A percentile compares a stretch with the other conserved stretches of the same genome.
phyloP scores from a whole-genome alignment of 495 filamentous ascomycete genomes.

The Aspergillus sclerotioniger region DNA sequence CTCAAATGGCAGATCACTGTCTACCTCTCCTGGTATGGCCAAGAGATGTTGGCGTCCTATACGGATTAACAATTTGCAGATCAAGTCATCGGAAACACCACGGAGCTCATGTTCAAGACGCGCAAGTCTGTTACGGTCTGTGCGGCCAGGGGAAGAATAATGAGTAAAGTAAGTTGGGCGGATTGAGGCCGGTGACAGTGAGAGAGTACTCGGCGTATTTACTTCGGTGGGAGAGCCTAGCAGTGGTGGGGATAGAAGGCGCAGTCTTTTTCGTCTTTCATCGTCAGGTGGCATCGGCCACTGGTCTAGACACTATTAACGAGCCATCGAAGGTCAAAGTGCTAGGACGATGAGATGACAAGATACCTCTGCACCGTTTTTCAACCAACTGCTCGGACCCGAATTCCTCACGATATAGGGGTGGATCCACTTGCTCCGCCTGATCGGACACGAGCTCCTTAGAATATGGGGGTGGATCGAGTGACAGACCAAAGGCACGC shows the following conservation, averaged over 20 bases:
- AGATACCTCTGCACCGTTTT: slow-evolving; percentile 23
- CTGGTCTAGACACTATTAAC: slow-evolving; percentile 20
- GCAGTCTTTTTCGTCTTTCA: slow-evolving; percentile 20
- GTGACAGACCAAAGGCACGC: slow-evolving; percentile 19
- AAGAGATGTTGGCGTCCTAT: slow-evolving; percentile 20
- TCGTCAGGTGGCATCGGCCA: slow-evolving; percentile 13
- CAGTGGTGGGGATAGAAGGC: slow-evolving; percentile 16
- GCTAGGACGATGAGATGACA: slow-evolving; percentile 14
- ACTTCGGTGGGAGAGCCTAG: slow-evolving; percentile 21
- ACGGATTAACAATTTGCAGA: slow-evolving; percentile 19
- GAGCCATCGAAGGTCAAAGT: slow-evolving; percentile 19
- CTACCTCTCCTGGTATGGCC: slow-evolving; percentile 17
- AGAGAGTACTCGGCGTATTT: slow-evolving; percentile 21
- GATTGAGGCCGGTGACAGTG: slow-evolving; percentile 19
- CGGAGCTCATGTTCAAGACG: slow-evolving; percentile 18
- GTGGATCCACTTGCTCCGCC: slow-evolving; percentile 16
- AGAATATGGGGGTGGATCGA: slow-evolving; percentile 22
- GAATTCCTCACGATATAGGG: slow-evolving; percentile 12
- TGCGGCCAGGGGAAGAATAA: slow-evolving; percentile 13
- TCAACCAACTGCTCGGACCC: slow-evolving; percentile 12
- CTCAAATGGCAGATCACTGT: slow-evolving; percentile 10
- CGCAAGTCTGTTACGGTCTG: slow-evolving; percentile 16
- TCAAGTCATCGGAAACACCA: slow-evolving; percentile 16
- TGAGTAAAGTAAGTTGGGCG: slow-evolving; percentile 18
- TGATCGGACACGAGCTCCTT: slow-evolving; percentile 19